These are phyloP conservation scores for Penicillium frequentans DNA, from an alignment of 2,329 filamentous ascomycete species.

Conservation along the genomic window DNA sequence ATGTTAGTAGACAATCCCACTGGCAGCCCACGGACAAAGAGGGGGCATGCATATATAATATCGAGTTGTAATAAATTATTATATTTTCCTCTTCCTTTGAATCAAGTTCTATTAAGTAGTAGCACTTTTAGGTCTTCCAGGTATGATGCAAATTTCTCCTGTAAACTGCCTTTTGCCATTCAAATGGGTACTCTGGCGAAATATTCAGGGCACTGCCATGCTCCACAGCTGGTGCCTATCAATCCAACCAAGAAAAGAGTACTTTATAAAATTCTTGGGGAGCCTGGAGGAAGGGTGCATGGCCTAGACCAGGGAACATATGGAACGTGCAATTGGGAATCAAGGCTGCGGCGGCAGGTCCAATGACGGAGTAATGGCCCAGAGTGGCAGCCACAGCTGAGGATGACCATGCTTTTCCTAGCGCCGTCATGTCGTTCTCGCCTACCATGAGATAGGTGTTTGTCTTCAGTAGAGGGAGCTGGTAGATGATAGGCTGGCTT, in stretches of 20 bases:
- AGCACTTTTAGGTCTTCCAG: no score
- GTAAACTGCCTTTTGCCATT: background rate
- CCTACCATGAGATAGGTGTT: slow-evolving; percentile 16
- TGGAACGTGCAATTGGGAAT: slow-evolving; percentile 12
- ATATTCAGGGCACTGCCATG: background rate
- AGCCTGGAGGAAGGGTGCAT: slow-evolving; percentile 18
- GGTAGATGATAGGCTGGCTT: slow-evolving; percentile 12
- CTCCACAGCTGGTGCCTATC: background rate
- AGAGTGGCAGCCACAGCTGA: slow-evolving; percentile 5
- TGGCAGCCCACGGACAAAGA: no score
- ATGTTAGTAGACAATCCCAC: no score
- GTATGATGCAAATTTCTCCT: no score
- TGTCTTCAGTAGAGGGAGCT: slow-evolving; percentile 11
- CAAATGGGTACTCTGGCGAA: background rate
- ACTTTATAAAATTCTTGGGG: slow-evolving; percentile 10
- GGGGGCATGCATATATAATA: no score
- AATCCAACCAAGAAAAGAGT: slow-evolving; percentile 5
- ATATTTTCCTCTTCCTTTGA: no score
- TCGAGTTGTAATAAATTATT: no score
- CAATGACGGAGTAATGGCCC: slow-evolving; percentile 9
- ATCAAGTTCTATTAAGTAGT: no score
- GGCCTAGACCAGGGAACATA: slow-evolving; percentile 15
- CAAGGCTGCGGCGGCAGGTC: slow-evolving; percentile 13
- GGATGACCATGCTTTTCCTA: slow-evolving; percentile 12
- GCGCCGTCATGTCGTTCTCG: slow-evolving; percentile 9